Evolutionary conservation across 1,284 basidiomycete genomes (phyloP).

Genomic region (Sphagnurus paluster): DNA sequence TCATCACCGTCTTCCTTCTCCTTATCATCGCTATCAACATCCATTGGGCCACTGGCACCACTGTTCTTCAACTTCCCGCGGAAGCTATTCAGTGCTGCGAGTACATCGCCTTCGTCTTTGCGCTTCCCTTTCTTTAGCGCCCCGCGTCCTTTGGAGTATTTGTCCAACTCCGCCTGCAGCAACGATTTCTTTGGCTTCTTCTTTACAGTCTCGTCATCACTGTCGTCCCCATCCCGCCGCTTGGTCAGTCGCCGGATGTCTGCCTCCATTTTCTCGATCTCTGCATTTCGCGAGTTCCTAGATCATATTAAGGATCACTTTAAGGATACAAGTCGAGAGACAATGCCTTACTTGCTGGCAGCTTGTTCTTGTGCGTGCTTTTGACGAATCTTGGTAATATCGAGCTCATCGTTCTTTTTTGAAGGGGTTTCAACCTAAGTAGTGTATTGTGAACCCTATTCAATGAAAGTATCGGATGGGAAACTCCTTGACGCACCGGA

Average conservation of each 20-base stretch:
- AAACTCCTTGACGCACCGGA: constrained; percentile 3
- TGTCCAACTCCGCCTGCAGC: constrained; percentile 77
- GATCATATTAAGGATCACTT: background rate
- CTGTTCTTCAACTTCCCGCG: constrained; percentile 66
- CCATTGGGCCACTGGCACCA: constrained; percentile 37
- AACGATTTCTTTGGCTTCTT: constrained; percentile 74
- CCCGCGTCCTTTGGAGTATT: constrained; percentile 70
- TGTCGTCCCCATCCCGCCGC: constrained; percentile 52
- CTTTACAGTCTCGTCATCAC: constrained; percentile 55
- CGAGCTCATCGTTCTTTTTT: constrained; percentile 47
- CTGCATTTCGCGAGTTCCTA: constrained; percentile 68
- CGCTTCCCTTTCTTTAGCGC: constrained; percentile 60
- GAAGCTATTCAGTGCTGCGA: constrained; percentile 74
- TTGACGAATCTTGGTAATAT: constrained; percentile 71
- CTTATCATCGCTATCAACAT: constrained; percentile 24
- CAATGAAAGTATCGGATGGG: background rate
- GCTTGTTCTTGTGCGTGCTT: constrained; percentile 70
- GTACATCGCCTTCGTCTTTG: constrained; percentile 77
- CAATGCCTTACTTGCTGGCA: constrained; percentile 46
- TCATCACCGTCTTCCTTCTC: constrained; percentile 29
- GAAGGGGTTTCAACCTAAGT: constrained; percentile 33
- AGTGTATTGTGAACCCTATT: background rate
- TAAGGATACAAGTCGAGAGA: background rate
- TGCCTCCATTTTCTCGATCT: constrained; percentile 87
- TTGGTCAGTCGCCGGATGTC: constrained; percentile 78